phyloP scores from a whole-genome alignment of 176 grass and related monocot genomes.

The Aegilops bicornis region DNA sequence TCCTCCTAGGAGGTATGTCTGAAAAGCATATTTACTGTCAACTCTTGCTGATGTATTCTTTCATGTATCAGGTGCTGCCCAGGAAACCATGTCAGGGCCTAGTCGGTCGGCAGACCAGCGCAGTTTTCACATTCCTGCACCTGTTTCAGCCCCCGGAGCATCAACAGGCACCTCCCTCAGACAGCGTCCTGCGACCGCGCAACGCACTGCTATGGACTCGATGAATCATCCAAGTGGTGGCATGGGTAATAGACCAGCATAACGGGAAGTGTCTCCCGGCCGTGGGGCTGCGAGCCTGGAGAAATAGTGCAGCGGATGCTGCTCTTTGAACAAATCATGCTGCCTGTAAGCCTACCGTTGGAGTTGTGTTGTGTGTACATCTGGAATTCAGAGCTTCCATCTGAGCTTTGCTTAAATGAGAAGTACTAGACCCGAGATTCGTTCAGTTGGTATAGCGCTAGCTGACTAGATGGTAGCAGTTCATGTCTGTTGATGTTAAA shows the following conservation, averaged over 20 bases:
- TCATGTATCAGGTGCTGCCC: slow-evolving; percentile 24
- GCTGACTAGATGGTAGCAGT: neutral
- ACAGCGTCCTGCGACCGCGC: neutral
- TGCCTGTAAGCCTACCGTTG: neutral
- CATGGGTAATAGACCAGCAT: neutral
- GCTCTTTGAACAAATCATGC: slow-evolving; percentile 5
- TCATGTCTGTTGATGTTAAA: neutral
- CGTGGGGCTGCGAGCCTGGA: neutral
- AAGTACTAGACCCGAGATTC: neutral
- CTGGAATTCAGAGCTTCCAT: neutral
- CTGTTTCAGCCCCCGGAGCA: neutral
- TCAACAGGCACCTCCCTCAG: neutral
- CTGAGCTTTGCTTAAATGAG: neutral
- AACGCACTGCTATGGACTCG: neutral
- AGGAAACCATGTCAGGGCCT: neutral
- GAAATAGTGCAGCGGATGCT: neutral
- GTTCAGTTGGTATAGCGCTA: neutral
- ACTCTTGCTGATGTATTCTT: slow-evolving; percentile 14
- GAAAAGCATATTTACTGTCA: neutral
- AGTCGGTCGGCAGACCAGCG: slow-evolving; percentile 12
- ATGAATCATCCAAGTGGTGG: neutral
- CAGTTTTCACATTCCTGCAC: neutral
- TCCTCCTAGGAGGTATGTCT: neutral
- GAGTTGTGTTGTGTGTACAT: neutral
- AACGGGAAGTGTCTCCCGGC: neutral